phyloP scores from a whole-genome alignment of 768 basidiomycete species.

The Gymnopilus junonius region DNA sequence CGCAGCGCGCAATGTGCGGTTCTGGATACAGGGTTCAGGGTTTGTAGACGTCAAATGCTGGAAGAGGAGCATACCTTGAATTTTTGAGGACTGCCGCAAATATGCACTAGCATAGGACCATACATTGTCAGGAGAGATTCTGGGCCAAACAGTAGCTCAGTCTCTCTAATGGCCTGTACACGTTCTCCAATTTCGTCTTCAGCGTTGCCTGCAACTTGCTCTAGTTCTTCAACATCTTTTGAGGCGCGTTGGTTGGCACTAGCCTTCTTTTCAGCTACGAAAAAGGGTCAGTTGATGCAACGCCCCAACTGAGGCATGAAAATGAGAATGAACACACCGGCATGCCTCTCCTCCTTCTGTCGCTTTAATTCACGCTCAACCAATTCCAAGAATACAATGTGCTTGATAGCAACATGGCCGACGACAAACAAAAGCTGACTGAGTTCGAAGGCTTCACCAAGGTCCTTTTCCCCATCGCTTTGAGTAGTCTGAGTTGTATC shows the following conservation, averaged over 20 bases:
- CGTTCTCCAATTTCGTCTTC: slow-evolving; percentile 98
- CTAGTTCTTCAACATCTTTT: slow-evolving; percentile 85
- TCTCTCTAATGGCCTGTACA: slow-evolving; percentile 82
- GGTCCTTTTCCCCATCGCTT: slow-evolving; percentile 46
- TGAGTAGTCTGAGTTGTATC: slow-evolving; percentile 26
- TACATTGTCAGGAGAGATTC: slow-evolving; percentile 83
- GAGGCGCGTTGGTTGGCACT: slow-evolving; percentile 36
- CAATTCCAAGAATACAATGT: slow-evolving; percentile 94
- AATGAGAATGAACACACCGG: slow-evolving; percentile 55
- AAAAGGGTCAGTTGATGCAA: background rate
- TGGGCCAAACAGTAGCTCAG: slow-evolving; percentile 83
- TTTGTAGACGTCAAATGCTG: background rate
- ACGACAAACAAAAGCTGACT: slow-evolving; percentile 95
- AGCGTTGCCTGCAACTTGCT: slow-evolving; percentile 96
- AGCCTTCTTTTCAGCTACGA: slow-evolving; percentile 63
- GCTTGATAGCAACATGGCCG: slow-evolving; percentile 97
- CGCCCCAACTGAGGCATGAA: background rate
- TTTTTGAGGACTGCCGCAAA: slow-evolving; percentile 88
- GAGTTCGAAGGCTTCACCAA: slow-evolving; percentile 85
- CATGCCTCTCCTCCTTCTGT: slow-evolving; percentile 87
- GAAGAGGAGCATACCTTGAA: slow-evolving; percentile 69
- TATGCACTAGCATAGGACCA: slow-evolving; percentile 88
- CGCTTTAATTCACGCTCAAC: slow-evolving; percentile 97
- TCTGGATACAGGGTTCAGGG: slow-evolving; percentile 49
- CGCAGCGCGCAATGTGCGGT: slow-evolving; percentile 81